A percentile compares a stretch with the other conserved stretches of the same genome.
phyloP scores from a whole-genome alignment of 2,329 filamentous ascomycete species.

The Alternaria atra region DNA sequence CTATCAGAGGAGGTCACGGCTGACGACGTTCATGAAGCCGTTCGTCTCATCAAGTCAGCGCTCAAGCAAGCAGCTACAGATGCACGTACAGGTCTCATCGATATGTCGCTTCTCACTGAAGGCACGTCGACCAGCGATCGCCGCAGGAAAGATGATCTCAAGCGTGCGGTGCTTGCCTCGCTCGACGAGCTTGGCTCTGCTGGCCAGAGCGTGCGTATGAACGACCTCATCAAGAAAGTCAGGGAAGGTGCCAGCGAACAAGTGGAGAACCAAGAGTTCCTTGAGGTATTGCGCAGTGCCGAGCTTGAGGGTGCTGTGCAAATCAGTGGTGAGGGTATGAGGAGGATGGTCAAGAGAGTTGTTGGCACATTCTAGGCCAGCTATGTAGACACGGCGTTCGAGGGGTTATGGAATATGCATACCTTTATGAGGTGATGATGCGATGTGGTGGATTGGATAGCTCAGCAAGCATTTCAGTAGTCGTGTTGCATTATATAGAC shows the following conservation, averaged over 20 bases:
- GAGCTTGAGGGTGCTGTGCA: slow-evolving; percentile 87
- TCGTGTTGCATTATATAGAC: not conserved
- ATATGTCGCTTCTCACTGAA: slow-evolving; percentile 95
- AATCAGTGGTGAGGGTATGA: slow-evolving; percentile 82
- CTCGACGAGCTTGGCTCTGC: slow-evolving; percentile 78
- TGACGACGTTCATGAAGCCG: slow-evolving; percentile 87
- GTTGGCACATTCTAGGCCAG: slow-evolving; percentile 37
- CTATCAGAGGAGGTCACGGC: slow-evolving; percentile 78
- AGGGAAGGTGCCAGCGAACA: slow-evolving; percentile 65
- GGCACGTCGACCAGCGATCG: slow-evolving; percentile 91
- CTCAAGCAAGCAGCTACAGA: slow-evolving; percentile 98
- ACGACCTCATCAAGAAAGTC: slow-evolving; percentile 78
- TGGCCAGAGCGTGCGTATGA: slow-evolving; percentile 72
- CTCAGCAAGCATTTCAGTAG: not conserved
- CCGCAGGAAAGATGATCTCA: slow-evolving; percentile 82
- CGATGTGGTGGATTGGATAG: not conserved
- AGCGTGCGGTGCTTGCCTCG: slow-evolving; percentile 75
- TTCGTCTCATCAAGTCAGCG: slow-evolving; percentile 89
- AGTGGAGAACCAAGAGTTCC: slow-evolving; percentile 82
- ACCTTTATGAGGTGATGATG: not conserved
- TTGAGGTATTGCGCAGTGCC: slow-evolving; percentile 78
- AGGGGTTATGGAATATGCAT: not conserved
- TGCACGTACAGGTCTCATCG: slow-evolving; percentile 86
- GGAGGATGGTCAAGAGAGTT: slow-evolving; percentile 82
- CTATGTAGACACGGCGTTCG: not conserved